Conservation (phyloP, 2,329 filamentous ascomycete species). For the Amesomyces nigricolor region DNA sequence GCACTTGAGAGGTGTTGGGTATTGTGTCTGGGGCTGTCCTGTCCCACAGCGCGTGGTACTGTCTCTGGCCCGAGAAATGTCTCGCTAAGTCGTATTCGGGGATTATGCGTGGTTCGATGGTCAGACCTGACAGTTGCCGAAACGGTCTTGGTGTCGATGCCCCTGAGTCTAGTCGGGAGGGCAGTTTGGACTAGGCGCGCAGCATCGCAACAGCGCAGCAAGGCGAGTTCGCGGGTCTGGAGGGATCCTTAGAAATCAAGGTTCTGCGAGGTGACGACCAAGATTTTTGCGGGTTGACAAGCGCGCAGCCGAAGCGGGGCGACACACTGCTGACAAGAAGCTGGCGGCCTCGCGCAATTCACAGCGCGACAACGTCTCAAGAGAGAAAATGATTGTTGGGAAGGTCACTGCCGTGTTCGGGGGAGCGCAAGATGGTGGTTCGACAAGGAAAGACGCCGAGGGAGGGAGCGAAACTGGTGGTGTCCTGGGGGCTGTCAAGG, state of each 20-base stretch:
- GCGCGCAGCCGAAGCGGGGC: not conserved
- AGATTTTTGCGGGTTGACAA: not conserved
- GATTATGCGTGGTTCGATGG: not conserved
- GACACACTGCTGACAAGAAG: not conserved
- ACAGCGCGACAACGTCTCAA: not conserved
- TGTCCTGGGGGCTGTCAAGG: not conserved
- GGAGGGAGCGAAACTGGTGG: not conserved
- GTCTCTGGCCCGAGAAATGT: not conserved
- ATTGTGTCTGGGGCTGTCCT: conserved; percentile 1
- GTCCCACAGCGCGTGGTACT: not conserved
- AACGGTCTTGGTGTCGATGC: not conserved
- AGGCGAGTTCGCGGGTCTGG: not conserved
- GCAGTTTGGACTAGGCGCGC: not conserved
- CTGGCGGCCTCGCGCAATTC: conserved; percentile 5
- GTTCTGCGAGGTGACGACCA: not conserved
- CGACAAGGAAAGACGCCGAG: not conserved
- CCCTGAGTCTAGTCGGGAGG: not conserved
- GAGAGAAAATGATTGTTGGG: not conserved
- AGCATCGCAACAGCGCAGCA: conserved; percentile 1
- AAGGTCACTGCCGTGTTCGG: not conserved
- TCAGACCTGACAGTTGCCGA: not conserved
- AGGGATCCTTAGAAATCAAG: not conserved
- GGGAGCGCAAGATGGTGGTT: not conserved
- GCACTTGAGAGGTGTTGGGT: conserved; percentile 15
- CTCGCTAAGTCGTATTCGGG: not conserved